Conservation (phyloP, 345 rosid species). For the Sonneratia caseolaris region DNA sequence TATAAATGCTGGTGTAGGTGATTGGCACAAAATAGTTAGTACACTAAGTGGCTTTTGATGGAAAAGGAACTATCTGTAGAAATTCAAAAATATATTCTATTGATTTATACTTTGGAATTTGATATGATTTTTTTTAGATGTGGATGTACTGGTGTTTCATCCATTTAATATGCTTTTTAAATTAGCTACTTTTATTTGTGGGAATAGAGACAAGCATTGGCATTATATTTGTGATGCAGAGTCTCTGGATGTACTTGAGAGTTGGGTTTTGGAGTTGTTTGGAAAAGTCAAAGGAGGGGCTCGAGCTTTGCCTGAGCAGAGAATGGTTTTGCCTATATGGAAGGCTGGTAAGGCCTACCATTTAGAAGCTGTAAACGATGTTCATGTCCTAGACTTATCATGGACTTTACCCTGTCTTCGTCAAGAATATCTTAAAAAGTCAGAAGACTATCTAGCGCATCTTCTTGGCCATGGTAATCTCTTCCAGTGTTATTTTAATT, state of each 20-base stretch:
- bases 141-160: neutral
- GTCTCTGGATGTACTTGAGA: constrained; percentile 75
- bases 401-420: constrained; percentile 93
- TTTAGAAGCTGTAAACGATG: constrained; percentile 85
- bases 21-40: neutral
- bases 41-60: neutral
- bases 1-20: neutral
- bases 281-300: constrained; percentile 55
- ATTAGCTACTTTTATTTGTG: neutral
- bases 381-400: constrained; percentile 68
- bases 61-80: neutral
- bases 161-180: neutral
- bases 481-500: neutral
- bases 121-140: neutral
- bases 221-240: constrained; percentile 43
- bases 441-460: constrained; percentile 94
- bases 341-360: constrained; percentile 64
- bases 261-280: constrained; percentile 83
- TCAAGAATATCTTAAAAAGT: constrained; percentile 74
- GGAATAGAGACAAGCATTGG: too few species aligned
- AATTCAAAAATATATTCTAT: neutral
- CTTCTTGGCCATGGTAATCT: constrained; percentile 83
- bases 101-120: neutral
- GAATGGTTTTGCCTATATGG: constrained; percentile 69
- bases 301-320: constrained; percentile 42